Base-by-base conservation (phyloP, 2,329 filamentous ascomycete species). In the Arthroderma sp. region DNA sequence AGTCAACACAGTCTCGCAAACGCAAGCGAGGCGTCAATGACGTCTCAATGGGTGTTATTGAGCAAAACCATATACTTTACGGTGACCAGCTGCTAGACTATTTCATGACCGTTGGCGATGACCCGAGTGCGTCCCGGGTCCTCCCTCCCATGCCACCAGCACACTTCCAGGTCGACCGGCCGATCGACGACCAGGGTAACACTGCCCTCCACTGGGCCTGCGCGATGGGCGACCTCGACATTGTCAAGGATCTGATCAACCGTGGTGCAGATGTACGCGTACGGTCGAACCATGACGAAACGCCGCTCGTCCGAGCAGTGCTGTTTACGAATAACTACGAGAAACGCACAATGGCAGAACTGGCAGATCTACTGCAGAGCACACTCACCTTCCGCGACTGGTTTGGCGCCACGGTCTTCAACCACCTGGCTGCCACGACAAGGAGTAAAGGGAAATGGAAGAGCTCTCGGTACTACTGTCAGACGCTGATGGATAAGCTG, bases 251-350 rank as follows among this genome's bases (percentile, higher is more conserved):
- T 70, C 77, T 98, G 17, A 86, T 93, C 64, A 80, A 83, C 41
- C 89, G 91, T 60, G 85, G 87, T 43, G 90, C 91, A 9, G 83
- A 83, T 60, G 77, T 89, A 15, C 81, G 83, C 31, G 83, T 85
- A 2, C 79, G 85, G 56, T 91, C 90, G 58, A 74, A 81, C 5
- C 70, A 74, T 55, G 86, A 86, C 58, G 91, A 97, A 72, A 97
- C 93, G 0, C 91, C 93, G 0, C 81, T 98, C 37, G 96, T 98
- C 82, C 86, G 91, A 44, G 87, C 89, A 4, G 91, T 97, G 57
- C 82, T 94, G 68, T 98, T 97, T 71, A 97, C 91, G 49, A 98
- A 98, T 71, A 95, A 93, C 69, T 93, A 85, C 70, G 93, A 97
- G 70, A 95, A 93, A 73, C 83, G 89, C 63, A 91, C 88, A 0